phyloP scores from a whole-genome alignment of 345 rosid species.

The Tarenaya hassleriana region DNA sequence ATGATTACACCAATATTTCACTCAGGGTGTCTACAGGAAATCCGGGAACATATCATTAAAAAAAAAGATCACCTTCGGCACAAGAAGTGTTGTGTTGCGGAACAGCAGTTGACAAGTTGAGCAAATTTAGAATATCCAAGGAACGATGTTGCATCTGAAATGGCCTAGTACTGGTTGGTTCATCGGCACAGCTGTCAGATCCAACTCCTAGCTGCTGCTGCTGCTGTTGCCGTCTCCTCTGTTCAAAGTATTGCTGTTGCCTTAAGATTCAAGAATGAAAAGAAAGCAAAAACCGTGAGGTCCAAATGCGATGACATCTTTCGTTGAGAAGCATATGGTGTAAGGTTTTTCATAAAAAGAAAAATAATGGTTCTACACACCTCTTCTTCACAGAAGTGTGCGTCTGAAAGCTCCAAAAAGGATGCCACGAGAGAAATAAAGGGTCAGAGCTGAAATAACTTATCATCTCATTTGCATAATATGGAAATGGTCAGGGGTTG shows the following conservation, averaged over 20 bases:
- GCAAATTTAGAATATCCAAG: slow-evolving; percentile 62
- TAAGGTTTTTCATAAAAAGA: not conserved
- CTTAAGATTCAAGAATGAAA: slow-evolving; percentile 31
- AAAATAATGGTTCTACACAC: slow-evolving; percentile 8
- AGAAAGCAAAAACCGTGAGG: slow-evolving; percentile 1
- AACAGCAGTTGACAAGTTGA: slow-evolving; percentile 40
- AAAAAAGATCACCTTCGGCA: slow-evolving; percentile 29
- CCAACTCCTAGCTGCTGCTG: slow-evolving; percentile 37
- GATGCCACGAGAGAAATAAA: slow-evolving; percentile 5
- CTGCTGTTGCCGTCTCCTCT: slow-evolving; percentile 55
- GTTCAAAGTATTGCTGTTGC: slow-evolving; percentile 89
- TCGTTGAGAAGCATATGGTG: slow-evolving; percentile 6
- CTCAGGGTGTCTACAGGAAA: not conserved
- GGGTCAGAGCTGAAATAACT: slow-evolving; percentile 5
- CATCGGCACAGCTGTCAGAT: slow-evolving; percentile 33
- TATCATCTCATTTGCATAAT: no score
- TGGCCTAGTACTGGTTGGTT: slow-evolving; percentile 15
- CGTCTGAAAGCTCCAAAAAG: slow-evolving; percentile 19
- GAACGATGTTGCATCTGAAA: slow-evolving; percentile 47
- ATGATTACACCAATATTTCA: slow-evolving; percentile 3
- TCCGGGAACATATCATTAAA: not conserved
- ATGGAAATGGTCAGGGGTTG: no score
- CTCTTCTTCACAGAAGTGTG: slow-evolving; percentile 30
- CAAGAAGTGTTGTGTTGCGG: slow-evolving; percentile 30
- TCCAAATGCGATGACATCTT: not conserved